phyloP scores from a whole-genome alignment of 2,329 filamentous ascomycete species.

The Penicillium glabrum region DNA sequence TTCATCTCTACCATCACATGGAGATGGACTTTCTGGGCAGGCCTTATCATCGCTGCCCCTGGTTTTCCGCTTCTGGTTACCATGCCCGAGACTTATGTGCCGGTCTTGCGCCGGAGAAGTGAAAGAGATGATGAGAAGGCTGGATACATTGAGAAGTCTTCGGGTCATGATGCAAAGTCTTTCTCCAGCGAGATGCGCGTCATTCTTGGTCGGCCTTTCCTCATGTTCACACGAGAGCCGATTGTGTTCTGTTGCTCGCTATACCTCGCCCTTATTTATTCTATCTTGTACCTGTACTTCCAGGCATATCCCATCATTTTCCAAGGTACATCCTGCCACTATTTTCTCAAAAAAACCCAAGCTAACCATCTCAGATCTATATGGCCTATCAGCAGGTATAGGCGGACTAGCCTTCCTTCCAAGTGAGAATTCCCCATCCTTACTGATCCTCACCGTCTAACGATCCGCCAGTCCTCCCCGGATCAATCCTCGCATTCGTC shows the following conservation, averaged over 20 bases:
- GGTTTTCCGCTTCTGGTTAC: conserved; percentile 3
- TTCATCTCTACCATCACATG: background rate
- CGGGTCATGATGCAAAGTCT: background rate
- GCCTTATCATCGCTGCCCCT: background rate
- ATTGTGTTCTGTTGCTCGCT: conserved; percentile 67
- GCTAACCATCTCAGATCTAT: conserved; percentile 19
- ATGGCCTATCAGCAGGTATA: conserved; percentile 29
- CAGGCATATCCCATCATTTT: conserved; percentile 71
- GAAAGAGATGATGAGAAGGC: background rate
- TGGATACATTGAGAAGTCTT: background rate
- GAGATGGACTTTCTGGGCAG: conserved; percentile 11
- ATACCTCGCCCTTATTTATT: conserved; percentile 69
- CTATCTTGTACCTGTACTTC: conserved; percentile 69
- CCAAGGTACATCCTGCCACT: conserved; percentile 42
- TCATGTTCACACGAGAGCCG: conserved; percentile 68
- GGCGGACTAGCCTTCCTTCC: conserved; percentile 32
- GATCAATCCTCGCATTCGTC: background rate
- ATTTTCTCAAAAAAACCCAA: background rate
- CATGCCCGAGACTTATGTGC: conserved; percentile 9
- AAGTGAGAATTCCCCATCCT: conserved; percentile 10
- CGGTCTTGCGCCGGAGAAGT: conserved; percentile 4
- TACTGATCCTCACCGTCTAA: background rate
- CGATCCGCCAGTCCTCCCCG: background rate
- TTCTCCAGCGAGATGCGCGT: background rate
- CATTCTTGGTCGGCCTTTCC: conserved; percentile 55